Conservation (phyloP, 208 protist species). For the Blechomonas ayalai region DNA sequence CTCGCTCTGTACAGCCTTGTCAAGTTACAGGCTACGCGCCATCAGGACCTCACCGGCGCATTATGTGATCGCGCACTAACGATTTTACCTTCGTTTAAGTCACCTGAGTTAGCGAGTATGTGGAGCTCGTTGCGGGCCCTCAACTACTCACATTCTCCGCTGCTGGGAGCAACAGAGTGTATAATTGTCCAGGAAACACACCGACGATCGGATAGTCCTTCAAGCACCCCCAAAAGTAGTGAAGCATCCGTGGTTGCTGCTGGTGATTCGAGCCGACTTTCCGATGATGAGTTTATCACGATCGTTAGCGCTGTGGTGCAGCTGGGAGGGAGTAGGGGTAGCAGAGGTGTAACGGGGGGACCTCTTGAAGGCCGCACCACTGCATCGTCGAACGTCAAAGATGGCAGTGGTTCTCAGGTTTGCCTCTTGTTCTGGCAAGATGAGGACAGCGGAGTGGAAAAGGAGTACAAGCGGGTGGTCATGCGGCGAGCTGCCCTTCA, state of each 20-base stretch:
- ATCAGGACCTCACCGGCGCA: constrained; percentile 36
- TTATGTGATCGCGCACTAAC: constrained; percentile 61
- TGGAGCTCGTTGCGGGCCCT: constrained; percentile 61
- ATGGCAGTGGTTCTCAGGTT: too few species aligned
- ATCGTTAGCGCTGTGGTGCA: constrained; percentile 13
- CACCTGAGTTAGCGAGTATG: constrained; percentile 57
- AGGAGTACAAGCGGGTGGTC: too few species aligned
- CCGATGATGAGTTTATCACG: constrained; percentile 10
- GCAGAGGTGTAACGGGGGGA: too few species aligned
- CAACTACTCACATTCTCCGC: constrained; percentile 11
- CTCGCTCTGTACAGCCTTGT: constrained; percentile 71
- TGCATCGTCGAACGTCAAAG: too few species aligned
- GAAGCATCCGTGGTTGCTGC: neutral
- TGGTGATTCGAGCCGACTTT: constrained; percentile 1
- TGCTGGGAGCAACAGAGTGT: constrained; percentile 18
- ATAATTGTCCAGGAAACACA: constrained; percentile 6
- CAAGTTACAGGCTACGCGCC: constrained; percentile 46
- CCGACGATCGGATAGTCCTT: neutral
- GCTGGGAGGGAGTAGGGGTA: too few species aligned
- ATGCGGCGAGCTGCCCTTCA: too few species aligned
- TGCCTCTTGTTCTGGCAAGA: too few species aligned
- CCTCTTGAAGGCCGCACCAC: too few species aligned
- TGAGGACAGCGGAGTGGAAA: too few species aligned
- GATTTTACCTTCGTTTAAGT: constrained; percentile 43
- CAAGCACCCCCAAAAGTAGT: neutral